Evolutionary conservation across 2,329 filamentous ascomycete genomes (phyloP).

Genomic region (Verticillium albo-atrum): DNA sequence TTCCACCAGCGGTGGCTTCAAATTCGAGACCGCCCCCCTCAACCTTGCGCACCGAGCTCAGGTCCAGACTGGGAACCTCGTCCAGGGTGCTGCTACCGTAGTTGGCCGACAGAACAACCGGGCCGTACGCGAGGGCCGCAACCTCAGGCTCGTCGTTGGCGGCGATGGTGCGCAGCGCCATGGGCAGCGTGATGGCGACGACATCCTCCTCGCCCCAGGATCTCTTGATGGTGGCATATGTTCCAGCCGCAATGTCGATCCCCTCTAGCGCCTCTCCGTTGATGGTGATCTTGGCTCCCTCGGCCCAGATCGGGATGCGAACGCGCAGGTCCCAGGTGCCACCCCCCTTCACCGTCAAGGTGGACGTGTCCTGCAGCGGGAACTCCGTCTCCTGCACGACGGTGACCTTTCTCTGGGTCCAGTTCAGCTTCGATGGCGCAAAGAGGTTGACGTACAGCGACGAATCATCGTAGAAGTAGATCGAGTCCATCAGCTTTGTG

Average conservation of each 20-base stretch:
- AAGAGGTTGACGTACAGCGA: conserved; percentile 46
- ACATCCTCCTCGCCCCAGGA: conserved; percentile 37
- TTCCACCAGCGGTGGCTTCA: conserved; percentile 22
- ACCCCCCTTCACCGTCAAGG: conserved; percentile 30
- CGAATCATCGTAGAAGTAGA: conserved; percentile 40
- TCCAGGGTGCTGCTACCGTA: conserved; percentile 29
- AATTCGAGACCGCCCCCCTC: conserved; percentile 22
- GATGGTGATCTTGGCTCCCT: conserved; percentile 30
- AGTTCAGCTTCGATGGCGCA: conserved; percentile 38
- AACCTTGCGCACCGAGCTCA: conserved; percentile 21
- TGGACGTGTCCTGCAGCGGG: conserved; percentile 34
- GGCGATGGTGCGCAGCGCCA: conserved; percentile 34
- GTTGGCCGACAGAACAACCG: conserved; percentile 38
- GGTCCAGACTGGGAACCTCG: conserved; percentile 21
- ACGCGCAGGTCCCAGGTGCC: conserved; percentile 30
- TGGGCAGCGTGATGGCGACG: conserved; percentile 38
- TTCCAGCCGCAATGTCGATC: conserved; percentile 24
- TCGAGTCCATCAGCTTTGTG: conserved; percentile 49
- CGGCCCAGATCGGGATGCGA: conserved; percentile 43
- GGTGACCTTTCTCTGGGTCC: conserved; percentile 32
- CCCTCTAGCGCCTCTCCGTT: conserved; percentile 29
- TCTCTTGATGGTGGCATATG: conserved; percentile 34
- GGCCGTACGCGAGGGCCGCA: conserved; percentile 42
- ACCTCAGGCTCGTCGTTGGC: conserved; percentile 42
- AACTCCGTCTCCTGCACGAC: conserved; percentile 38